Conservation (phyloP, 305 asterid genomes). For the Fraxinus dipetala region DNA sequence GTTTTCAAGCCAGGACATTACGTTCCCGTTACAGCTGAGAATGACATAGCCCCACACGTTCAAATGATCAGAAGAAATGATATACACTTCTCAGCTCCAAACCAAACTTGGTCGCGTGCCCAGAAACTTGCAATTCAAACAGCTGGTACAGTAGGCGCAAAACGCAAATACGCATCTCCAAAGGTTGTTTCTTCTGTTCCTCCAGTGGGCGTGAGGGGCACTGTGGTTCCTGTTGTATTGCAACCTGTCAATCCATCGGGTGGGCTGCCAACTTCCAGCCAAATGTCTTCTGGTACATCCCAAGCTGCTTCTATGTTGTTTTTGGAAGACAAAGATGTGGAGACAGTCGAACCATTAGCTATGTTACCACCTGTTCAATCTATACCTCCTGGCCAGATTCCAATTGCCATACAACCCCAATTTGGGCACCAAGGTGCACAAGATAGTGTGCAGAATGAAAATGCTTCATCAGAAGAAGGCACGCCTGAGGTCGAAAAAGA, state of each 20-base stretch:
- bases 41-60: constrained; percentile 77
- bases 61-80: constrained; percentile 60
- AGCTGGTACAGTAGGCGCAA: constrained; percentile 25
- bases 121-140: constrained; percentile 32
- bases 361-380: constrained; percentile 60
- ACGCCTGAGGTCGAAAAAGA: constrained; percentile 26
- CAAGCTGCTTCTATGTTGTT: constrained; percentile 27
- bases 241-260: constrained; percentile 49
- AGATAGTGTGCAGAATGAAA: constrained; percentile 35
- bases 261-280: constrained; percentile 33
- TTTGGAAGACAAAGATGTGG: constrained; percentile 56
- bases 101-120: constrained; percentile 32
- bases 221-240: constrained; percentile 69
- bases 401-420: constrained; percentile 34
- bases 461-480: constrained; percentile 26
- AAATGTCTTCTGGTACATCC: constrained; percentile 28
- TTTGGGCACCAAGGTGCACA: constrained; percentile 33
- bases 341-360: constrained; percentile 61
- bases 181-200: constrained; percentile 39
- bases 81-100: constrained; percentile 36
- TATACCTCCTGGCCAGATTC: constrained; percentile 44
- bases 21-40: constrained; percentile 63
- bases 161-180: constrained; percentile 37
- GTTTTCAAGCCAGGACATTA: constrained; percentile 84
- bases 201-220: constrained; percentile 59